A percentile compares a stretch with the other conserved stretches of the same genome.
Conservation (phyloP, 305 asterid genomes). For the Fraxinus velutina region DNA sequence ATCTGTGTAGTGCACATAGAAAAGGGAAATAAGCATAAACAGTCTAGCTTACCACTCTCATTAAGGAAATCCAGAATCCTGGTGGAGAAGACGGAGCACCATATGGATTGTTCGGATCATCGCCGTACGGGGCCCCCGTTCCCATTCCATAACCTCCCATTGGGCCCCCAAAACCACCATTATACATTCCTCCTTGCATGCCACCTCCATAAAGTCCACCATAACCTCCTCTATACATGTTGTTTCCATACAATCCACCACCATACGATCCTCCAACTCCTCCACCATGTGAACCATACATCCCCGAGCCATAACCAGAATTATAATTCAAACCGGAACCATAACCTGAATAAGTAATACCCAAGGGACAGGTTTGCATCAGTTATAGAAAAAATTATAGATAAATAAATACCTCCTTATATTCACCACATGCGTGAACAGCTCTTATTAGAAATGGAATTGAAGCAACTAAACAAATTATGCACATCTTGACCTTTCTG, state of each 20-base stretch:
- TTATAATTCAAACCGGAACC: conserved; percentile 60
- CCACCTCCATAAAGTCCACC: conserved; percentile 75
- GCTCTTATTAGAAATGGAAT: neutral
- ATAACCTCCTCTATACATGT: conserved; percentile 83
- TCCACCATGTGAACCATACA: conserved; percentile 57
- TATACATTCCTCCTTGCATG: conserved; percentile 72
- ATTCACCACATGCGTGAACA: neutral
- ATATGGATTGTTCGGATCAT: conserved; percentile 87
- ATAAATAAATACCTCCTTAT: neutral
- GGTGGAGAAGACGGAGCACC: conserved; percentile 91
- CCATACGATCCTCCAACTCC: conserved; percentile 57
- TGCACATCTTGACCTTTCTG: neutral
- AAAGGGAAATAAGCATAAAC: neutral
- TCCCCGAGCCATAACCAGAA: conserved; percentile 64
- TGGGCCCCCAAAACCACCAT: conserved; percentile 60
- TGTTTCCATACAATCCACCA: conserved; percentile 84
- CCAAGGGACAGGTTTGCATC: conserved; percentile 21
- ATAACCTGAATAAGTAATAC: conserved; percentile 44
- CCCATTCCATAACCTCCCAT: conserved; percentile 89
- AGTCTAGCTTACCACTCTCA: conserved; percentile 71
- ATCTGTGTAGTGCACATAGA: neutral
- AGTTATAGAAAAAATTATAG: conserved; percentile 11
- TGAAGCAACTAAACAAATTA: neutral
- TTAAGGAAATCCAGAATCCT: conserved; percentile 77
- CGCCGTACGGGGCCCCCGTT: conserved; percentile 74